Conservation (phyloP, 768 basidiomycete genomes). For the Coprinopsis strossmayeri region DNA sequence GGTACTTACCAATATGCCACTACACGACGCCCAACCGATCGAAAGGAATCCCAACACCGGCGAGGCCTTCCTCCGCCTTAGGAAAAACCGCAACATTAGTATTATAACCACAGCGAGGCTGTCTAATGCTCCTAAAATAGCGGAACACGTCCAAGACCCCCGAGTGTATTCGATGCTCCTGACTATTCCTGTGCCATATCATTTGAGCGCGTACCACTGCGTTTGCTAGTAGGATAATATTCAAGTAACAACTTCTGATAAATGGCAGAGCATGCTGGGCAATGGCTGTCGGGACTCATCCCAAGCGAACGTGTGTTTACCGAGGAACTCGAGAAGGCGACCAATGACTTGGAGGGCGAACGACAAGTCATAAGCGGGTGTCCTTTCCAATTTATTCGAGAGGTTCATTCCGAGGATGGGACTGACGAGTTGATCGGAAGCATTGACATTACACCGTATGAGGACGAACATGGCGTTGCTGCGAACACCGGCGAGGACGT, state of each 20-base stretch:
- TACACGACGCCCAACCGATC: too few species aligned
- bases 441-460: slow-evolving; percentile 28
- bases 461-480: slow-evolving; percentile 16
- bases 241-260: too few species aligned
- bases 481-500: slow-evolving; percentile 45
- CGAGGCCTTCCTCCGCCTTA: slow-evolving; percentile 45
- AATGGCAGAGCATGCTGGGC: slow-evolving; percentile 28
- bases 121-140: slow-evolving; percentile 30
- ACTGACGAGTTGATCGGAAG: slow-evolving; percentile 50
- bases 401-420: slow-evolving; percentile 46
- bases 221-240: neutral
- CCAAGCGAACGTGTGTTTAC: slow-evolving; percentile 23
- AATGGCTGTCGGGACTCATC: slow-evolving; percentile 22
- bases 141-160: slow-evolving; percentile 42
- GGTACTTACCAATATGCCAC: too few species aligned
- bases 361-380: slow-evolving; percentile 32
- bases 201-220: slow-evolving; percentile 19
- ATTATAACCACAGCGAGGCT: slow-evolving; percentile 53
- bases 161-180: slow-evolving; percentile 37
- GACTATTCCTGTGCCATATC: slow-evolving; percentile 50
- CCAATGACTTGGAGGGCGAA: slow-evolving; percentile 12
- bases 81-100: slow-evolving; percentile 43
- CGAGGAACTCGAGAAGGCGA: slow-evolving; percentile 22
- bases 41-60: slow-evolving; percentile 27
- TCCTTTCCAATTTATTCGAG: slow-evolving; percentile 47